These are phyloP conservation scores for Leishmania arabica DNA, from an alignment of 208 protist species.

Conservation along the genomic window DNA sequence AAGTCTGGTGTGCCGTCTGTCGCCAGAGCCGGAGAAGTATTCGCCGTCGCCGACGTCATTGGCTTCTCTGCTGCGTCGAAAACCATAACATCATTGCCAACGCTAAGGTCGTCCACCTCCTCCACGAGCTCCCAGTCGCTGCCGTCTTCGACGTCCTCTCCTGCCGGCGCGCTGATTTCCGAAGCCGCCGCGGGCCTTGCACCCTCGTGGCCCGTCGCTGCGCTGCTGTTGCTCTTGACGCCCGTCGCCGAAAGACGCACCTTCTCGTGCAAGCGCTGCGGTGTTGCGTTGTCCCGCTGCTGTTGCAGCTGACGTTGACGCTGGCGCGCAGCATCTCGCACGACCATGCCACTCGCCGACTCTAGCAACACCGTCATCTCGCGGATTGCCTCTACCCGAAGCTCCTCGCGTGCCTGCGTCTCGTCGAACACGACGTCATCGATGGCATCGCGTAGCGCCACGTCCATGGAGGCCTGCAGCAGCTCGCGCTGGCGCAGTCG, in stretches of 20 bases:
- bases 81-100: background rate
- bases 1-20: slow-evolving; percentile 11
- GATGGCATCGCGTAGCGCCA: slow-evolving; percentile 16
- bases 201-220: background rate
- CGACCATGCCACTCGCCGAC: slow-evolving; percentile 18
- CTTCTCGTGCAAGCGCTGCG: background rate
- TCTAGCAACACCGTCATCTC: slow-evolving; percentile 18
- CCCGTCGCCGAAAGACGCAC: background rate
- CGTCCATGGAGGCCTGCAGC: background rate
- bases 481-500: slow-evolving; percentile 24
- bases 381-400: slow-evolving; percentile 21
- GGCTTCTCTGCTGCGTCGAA: background rate
- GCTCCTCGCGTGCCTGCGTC: slow-evolving; percentile 18
- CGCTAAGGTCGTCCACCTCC: background rate
- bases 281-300: background rate
- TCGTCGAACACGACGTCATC: slow-evolving; percentile 21
- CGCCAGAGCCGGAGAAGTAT: background rate
- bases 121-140: slow-evolving; percentile 7
- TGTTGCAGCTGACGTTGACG: background rate
- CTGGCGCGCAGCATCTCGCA: background rate
- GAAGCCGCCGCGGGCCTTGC: background rate
- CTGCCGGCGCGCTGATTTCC: background rate
- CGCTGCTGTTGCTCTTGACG: background rate
- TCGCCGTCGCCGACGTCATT: background rate
- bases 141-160: slow-evolving; percentile 1